Percentiles rank a stretch among this genome's conserved stretches.
These are phyloP conservation scores for Tulasnella sp. DNA, from an alignment of 768 basidiomycete species.

Conservation along the genomic window DNA sequence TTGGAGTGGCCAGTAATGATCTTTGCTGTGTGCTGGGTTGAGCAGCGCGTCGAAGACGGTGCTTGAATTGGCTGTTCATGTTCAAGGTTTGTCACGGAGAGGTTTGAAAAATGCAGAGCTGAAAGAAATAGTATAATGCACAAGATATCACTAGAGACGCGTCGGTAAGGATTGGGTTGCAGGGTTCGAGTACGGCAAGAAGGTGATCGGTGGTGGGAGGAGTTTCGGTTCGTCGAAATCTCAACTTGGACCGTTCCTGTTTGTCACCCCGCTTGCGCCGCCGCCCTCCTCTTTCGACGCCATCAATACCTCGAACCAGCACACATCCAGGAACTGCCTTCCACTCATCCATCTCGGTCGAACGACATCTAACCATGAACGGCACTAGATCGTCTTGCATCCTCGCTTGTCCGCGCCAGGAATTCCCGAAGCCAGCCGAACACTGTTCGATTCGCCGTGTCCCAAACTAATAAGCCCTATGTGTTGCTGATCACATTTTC, in stretches of 20 bases:
- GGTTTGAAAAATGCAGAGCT: not conserved
- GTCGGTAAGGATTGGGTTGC: not conserved
- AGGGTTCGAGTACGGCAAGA: not conserved
- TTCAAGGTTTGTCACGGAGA: not conserved
- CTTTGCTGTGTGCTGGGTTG: not conserved
- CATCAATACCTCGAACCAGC: not conserved
- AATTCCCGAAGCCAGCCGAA: too few relatives aligned
- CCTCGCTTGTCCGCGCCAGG: too few relatives aligned
- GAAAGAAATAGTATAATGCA: not conserved
- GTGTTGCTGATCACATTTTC: too few relatives aligned
- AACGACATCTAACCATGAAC: too few relatives aligned
- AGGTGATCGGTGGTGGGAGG: not conserved
- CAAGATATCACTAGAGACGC: not conserved
- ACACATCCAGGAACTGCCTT: not conserved
- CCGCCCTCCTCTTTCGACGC: not conserved
- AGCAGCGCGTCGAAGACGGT: conserved; percentile 14
- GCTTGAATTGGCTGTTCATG: conserved; percentile 19
- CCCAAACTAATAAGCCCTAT: too few relatives aligned
- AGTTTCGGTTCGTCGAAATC: not conserved
- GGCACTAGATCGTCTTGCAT: too few relatives aligned
- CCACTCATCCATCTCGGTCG: not conserved
- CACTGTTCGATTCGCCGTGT: too few relatives aligned
- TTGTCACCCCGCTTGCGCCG: not conserved
- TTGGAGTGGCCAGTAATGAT: not conserved
- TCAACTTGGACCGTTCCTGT: not conserved